phyloP scores from a whole-genome alignment of 1,139 yeast genomes.

The Candida buenavistaensis region DNA sequence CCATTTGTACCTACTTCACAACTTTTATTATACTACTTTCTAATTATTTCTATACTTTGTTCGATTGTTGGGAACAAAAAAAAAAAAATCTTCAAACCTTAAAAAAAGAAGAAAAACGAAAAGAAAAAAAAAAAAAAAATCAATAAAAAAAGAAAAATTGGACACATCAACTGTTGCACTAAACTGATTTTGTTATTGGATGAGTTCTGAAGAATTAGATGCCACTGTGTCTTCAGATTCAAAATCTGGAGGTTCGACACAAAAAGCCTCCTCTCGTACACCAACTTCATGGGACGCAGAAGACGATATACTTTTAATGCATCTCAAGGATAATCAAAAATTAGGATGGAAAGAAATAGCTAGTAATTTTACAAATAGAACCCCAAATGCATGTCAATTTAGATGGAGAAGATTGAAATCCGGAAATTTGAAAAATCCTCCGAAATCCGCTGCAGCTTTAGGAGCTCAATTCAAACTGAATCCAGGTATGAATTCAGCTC shows the following conservation, averaged over 20 bases:
- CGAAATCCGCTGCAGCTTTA: slow-evolving; percentile 39
- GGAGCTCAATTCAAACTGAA: slow-evolving; percentile 16
- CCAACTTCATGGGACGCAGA: slow-evolving; percentile 79
- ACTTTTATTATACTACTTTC: too few relatives aligned
- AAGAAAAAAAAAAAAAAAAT: neutral
- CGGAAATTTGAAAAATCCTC: slow-evolving; percentile 60
- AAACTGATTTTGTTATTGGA: neutral
- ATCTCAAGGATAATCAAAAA: slow-evolving; percentile 68
- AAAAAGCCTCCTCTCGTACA: slow-evolving; percentile 37
- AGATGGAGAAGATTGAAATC: slow-evolving; percentile 74
- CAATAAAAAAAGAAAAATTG: slow-evolving; percentile 1
- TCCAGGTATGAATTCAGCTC: slow-evolving; percentile 10
- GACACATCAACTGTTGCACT: neutral
- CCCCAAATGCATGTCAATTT: slow-evolving; percentile 79
- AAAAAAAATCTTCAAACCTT: too few relatives aligned
- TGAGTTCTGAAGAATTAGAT: slow-evolving; percentile 11
- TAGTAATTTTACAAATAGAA: slow-evolving; percentile 64
- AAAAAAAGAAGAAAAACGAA: too few relatives aligned
- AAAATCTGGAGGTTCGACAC: slow-evolving; percentile 9
- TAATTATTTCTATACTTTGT: too few relatives aligned
- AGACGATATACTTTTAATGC: slow-evolving; percentile 66
- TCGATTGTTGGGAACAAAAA: too few relatives aligned
- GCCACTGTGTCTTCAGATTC: slow-evolving; percentile 5
- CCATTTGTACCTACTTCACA: too few relatives aligned
- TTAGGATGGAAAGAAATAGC: slow-evolving; percentile 80